Base-by-base conservation (phyloP, 306 rosid species). In the Hippophae tibetana region DNA sequence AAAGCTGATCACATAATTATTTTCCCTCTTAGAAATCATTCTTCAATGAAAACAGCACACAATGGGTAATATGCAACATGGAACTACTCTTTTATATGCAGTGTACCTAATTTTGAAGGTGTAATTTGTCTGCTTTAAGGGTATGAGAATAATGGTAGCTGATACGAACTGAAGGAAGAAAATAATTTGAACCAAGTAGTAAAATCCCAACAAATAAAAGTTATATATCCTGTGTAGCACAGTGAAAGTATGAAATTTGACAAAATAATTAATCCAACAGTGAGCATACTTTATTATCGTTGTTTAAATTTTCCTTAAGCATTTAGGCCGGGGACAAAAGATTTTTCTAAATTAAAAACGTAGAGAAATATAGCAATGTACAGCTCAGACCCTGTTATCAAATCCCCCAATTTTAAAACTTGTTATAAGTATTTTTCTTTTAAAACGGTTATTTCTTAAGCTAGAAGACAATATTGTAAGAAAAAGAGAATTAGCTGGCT, bases 1-100 rank as follows among this genome's bases (percentile, higher is more conserved):
- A 68, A 47, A 18, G 68, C 60, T 72, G 74, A 54, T 43, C 54
- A 42, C 10, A 52, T 43, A 45, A 11, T 12, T 41, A 58, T 13
- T 56, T 45, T 41, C 60, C 5, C 48, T 7, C n/a, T 38, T 8
- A 56, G 18, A 5, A 11, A 25, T 27, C 25, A 52, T 54, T 10
- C 12, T 13, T 56, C 61, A 62, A 12, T 14, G 40, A 4, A 10
- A 41, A 38, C 51, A 50, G 57, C 8, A 3, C 14, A 4, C 10
- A 52, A 14, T 52, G 5, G 14, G 23, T 5, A 26, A 11, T 23
- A 49, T 5, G n/a, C 14, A 5, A 13, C 13, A 12, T 49, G 53
- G 53, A 49, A 49, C 25, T n/a, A 14, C 14, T 7, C 53, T 5
- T 13, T 2, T 13, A 23, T 49, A 49, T 49, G 23, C 26, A 14